Base-by-base conservation (phyloP, 78 protist species). In the Tieghemostelium lacteum region DNA sequence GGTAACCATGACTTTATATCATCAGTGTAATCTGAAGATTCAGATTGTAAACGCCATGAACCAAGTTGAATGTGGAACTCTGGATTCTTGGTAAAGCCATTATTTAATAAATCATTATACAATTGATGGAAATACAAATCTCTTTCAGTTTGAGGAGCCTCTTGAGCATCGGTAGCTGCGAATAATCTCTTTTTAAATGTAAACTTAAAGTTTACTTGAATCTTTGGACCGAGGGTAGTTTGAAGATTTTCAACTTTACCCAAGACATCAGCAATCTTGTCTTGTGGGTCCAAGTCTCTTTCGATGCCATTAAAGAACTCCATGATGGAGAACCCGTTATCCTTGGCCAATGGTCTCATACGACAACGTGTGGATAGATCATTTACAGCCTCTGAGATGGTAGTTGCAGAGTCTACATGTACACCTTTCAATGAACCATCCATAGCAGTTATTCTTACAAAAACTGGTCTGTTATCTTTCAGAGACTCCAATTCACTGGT, bases 261-360 rank as follows among this genome's bases (percentile, higher is more conserved):
- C 0, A 88, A 20, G 0, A 77, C 72, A 40, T 88, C 93, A 39
- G 71, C 31, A 39, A 88, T 1, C 62, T 88, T 75, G 37, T 88
- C 93, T 40, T 52, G 36, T 12, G 77, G 33, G 16, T 76, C 75
- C 28, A 88, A 26, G 22, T 74, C 78, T 34, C 93, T 31, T 50
- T 75, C 93, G 29, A 88, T 88, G 22, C 87, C 87, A 50, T 75
- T 88, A 37, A 77, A 58, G 4, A 58, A 69, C 4, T 88, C 93
- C 10, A 88, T 26, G 36, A 88, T 45, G 1, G 85, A 29, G 76
- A 88, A 88, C 24, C 93, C 93, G 61, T 72, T 67, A 1, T 73
- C 49, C 40, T 45, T 49, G 22, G 63, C 20, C 20, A 3, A 34
- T 28, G 42, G 73, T 54, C 93, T 54, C 37, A 77, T 20, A 54